A percentile compares a stretch with the other conserved stretches of the same genome.
Conservation (phyloP, 2,329 filamentous ascomycete species). For the Zasmidium angulare region DNA sequence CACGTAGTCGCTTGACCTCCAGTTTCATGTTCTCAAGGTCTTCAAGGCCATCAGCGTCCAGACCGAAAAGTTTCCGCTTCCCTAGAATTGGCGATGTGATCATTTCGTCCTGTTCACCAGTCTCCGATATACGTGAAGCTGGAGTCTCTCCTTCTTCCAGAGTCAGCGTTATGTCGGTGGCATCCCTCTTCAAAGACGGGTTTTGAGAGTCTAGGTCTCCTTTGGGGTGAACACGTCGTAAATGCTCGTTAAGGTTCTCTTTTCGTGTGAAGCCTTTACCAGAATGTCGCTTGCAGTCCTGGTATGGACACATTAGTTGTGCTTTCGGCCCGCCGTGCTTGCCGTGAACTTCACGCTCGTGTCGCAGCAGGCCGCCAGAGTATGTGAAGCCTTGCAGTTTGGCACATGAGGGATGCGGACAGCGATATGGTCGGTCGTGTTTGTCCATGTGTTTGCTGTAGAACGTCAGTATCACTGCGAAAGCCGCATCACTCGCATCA, state of each 20-base stretch:
- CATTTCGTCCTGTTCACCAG: slow-evolving; percentile 6
- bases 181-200: slow-evolving; percentile 13
- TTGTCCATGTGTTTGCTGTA: slow-evolving; percentile 96
- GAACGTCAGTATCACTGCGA: slow-evolving; percentile 20
- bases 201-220: slow-evolving; percentile 23
- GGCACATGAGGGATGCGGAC: slow-evolving; percentile 76
- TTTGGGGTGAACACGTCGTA: slow-evolving; percentile 73
- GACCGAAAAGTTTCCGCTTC: slow-evolving; percentile 8
- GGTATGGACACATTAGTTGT: slow-evolving; percentile 79
- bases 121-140: slow-evolving; percentile 8
- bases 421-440: slow-evolving; percentile 90
- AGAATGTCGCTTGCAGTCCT: slow-evolving; percentile 83
- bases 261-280: slow-evolving; percentile 89
- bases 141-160: slow-evolving; percentile 21
- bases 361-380: slow-evolving; percentile 81
- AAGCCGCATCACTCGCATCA: neutral
- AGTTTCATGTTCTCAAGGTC: slow-evolving; percentile 30
- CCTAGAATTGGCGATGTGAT: slow-evolving; percentile 7
- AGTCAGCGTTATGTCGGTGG: slow-evolving; percentile 15
- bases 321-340: slow-evolving; percentile 88
- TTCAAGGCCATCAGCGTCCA: slow-evolving; percentile 23
- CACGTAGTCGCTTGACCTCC: slow-evolving; percentile 43
- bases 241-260: slow-evolving; percentile 91
- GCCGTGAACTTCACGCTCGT: slow-evolving; percentile 90
- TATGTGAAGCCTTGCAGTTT: slow-evolving; percentile 95